Conservation (phyloP, 257 asterid species). For the Solanum arcanum region DNA sequence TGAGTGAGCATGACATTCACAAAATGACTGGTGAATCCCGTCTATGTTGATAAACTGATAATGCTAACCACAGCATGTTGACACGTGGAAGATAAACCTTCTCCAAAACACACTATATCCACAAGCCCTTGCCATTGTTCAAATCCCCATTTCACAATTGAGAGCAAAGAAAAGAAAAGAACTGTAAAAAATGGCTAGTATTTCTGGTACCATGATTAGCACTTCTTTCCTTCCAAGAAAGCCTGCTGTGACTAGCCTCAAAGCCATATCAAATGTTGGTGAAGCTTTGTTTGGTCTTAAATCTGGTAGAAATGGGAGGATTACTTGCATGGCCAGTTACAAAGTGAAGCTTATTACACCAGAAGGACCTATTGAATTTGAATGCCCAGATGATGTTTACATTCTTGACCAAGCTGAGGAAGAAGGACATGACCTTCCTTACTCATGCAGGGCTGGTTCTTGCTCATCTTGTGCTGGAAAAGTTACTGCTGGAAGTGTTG, state of each 20-base stretch:
- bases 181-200: conserved; percentile 34
- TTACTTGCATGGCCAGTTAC: conserved; percentile 56
- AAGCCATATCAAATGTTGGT: conserved; percentile 11
- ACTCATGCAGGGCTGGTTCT: conserved; percentile 86
- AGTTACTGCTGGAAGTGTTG: conserved; percentile 38
- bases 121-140: conserved; percentile 14
- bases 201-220: conserved; percentile 42
- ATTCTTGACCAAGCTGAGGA: conserved; percentile 77
- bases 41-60: background rate
- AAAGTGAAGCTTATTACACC: conserved; percentile 63
- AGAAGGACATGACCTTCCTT: conserved; percentile 45
- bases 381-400: conserved; percentile 36
- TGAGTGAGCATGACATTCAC: background rate
- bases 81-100: conserved; percentile 14
- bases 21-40: background rate
- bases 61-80: background rate
- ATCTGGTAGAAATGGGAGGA: conserved; percentile 14
- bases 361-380: conserved; percentile 18
- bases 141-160: background rate
- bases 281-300: conserved; percentile 20
- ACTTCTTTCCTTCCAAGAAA: conserved; percentile 46
- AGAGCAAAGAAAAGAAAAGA: background rate
- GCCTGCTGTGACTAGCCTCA: conserved; percentile 24
- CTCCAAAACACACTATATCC: conserved; percentile 35
- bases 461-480: conserved; percentile 87